Evolutionary conservation across 352 stramenopile genomes (phyloP).

Genomic region (Phytopythium vexans): DNA sequence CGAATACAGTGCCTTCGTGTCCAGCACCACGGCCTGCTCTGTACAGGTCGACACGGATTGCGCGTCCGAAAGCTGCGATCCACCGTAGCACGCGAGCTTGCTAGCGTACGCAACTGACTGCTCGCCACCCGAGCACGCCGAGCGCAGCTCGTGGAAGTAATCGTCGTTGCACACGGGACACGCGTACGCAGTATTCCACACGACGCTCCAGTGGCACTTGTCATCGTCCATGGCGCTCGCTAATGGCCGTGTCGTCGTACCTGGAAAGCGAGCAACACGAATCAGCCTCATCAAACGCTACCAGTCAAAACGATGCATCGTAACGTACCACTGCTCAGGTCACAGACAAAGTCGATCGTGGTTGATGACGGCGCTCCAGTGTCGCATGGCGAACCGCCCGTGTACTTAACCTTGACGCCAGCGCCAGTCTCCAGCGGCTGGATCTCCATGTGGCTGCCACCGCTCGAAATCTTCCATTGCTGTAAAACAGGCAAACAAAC

Average conservation of each 20-base stretch:
- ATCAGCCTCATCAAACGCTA: constrained; percentile 3
- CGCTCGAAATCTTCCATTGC: constrained; percentile 71
- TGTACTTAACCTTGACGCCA: constrained; percentile 58
- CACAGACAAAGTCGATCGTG: constrained; percentile 65
- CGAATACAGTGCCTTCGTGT: constrained; percentile 66
- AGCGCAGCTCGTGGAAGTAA: constrained; percentile 65
- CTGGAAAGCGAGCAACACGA: constrained; percentile 10
- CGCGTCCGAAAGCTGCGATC: constrained; percentile 29
- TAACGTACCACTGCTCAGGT: constrained; percentile 51
- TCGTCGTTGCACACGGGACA: constrained; percentile 61
- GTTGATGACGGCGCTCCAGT: constrained; percentile 47
- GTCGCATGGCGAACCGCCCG: constrained; percentile 43
- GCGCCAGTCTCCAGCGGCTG: constrained; percentile 46
- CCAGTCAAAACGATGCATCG: neutral
- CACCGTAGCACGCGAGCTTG: constrained; percentile 62
- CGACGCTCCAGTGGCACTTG: constrained; percentile 51
- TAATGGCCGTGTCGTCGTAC: constrained; percentile 39
- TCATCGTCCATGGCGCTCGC: constrained; percentile 35
- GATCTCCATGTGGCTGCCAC: constrained; percentile 62
- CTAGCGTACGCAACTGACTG: constrained; percentile 59
- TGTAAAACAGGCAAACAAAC: constrained; percentile 14
- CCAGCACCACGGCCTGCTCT: constrained; percentile 62
- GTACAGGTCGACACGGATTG: constrained; percentile 57
- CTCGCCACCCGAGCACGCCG: constrained; percentile 48
- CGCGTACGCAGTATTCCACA: constrained; percentile 67